Conservation (phyloP, 441 rosid species). For the Pelargonium australe region DNA sequence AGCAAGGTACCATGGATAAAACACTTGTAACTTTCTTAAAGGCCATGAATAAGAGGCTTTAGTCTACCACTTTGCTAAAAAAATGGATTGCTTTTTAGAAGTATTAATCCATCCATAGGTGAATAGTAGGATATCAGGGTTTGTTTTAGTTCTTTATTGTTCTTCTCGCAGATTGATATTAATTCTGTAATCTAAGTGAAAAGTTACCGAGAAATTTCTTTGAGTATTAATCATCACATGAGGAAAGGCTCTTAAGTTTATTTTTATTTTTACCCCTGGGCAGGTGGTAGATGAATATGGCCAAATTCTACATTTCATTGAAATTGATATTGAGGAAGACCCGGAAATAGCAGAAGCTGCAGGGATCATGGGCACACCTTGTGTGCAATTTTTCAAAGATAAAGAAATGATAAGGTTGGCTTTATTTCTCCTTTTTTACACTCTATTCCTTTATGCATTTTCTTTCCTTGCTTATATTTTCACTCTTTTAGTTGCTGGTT, state of each 20-base stretch:
- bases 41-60: no score
- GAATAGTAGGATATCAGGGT: background rate
- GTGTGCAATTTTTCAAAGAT: constrained; percentile 6
- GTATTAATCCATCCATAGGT: background rate
- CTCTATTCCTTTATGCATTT: background rate
- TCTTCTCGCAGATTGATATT: background rate
- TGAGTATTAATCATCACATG: background rate
- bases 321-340: constrained; percentile 7
- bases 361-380: constrained; percentile 5
- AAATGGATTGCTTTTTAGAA: background rate
- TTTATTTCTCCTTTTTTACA: background rate
- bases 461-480: background rate
- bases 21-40: background rate
- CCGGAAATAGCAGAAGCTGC: constrained; percentile 4
- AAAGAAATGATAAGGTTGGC: constrained; percentile 6
- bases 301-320: constrained; percentile 1
- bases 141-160: background rate
- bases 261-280: background rate
- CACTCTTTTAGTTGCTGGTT: background rate
- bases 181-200: background rate
- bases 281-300: constrained; percentile 8
- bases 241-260: no score
- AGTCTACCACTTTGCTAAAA: no score
- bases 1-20: constrained; percentile 1
- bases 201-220: background rate